A percentile compares a stretch with the other conserved stretches of the same genome.
Evolutionary conservation across 2,329 filamentous ascomycete genomes (phyloP).

Genomic region (Hypoxylon sp.): DNA sequence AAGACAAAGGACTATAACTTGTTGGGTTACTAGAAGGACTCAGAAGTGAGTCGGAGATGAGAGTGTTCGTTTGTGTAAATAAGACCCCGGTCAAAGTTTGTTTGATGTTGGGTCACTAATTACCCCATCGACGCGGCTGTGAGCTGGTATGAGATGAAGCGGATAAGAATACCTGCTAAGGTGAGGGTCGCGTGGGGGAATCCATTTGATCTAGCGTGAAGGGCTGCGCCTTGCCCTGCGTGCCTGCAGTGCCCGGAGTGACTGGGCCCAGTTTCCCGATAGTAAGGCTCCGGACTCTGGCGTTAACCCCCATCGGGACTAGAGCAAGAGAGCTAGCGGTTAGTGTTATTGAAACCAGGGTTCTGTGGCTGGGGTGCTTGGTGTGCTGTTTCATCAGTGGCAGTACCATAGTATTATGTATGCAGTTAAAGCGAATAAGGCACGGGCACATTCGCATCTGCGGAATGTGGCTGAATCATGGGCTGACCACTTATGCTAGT

Average conservation of each 20-base stretch:
- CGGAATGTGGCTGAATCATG: background rate
- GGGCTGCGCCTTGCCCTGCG: background rate
- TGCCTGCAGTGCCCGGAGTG: no score
- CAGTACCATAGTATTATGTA: no score
- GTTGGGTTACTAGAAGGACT: background rate
- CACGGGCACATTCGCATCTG: background rate
- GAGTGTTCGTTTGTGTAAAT: conserved; percentile 8
- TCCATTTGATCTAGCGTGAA: background rate
- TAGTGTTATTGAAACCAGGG: background rate
- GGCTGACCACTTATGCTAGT: background rate
- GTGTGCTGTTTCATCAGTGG: background rate
- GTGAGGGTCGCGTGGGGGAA: conserved; percentile 9
- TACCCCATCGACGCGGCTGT: background rate
- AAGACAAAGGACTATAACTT: conserved; percentile 5
- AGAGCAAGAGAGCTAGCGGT: no score
- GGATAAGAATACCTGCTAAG: background rate
- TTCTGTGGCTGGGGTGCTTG: background rate
- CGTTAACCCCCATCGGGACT: background rate
- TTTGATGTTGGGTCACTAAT: conserved; percentile 1
- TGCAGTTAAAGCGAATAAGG: no score
- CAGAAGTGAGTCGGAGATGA: background rate
- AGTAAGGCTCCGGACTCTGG: background rate
- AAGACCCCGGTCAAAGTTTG: background rate
- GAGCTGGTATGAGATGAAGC: conserved; percentile 14
- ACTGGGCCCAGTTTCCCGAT: background rate